Base-by-base conservation (phyloP, 164 flowering plant species). In the Chloranthus sessilifolius region DNA sequence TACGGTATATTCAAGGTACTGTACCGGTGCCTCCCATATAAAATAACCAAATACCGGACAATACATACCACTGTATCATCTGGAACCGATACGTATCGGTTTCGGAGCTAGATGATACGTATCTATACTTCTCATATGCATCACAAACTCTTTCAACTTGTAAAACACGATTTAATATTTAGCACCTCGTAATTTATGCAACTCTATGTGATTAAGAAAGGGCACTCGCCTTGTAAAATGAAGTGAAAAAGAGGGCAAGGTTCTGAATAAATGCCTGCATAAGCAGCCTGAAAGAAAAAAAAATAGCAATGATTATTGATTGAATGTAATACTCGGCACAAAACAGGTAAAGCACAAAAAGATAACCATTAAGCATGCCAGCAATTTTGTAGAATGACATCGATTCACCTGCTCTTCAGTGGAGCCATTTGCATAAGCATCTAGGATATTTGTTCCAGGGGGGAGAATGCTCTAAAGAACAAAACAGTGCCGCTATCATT, bases 181-280 rank as follows among this genome's bases (percentile, higher is more conserved):
- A n/a, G n/a, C n/a, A n/a, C n/a, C n/a, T n/a, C n/a, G n/a, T n/a
- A n/a, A n/a, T n/a, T n/a, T n/a, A n/a, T n/a, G n/a, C n/a, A n/a
- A n/a, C n/a, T n/a, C n/a, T n/a, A n/a, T n/a, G n/a, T n/a, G n/a
- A n/a, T n/a, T n/a, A n/a, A n/a, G n/a, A n/a, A n/a, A n/a, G n/a
- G n/a, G n/a, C n/a, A 40, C 69, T 74, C 68, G 33, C 99, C 99
- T 89, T 88, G 56, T 39, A 92, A 62, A 92, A 88, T 46, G 99
- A 81, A 30, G 99, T 86, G 69, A 92, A 92, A 61, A 92, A 92
- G 37, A 92, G 69, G 2, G 97, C 99, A 63, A 92, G 55, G 43
- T 92, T 92, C 69, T 92, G 99, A 58, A 88, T 86, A 56, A 92
- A 92, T 55, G 92, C 95, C 99, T 92, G 85, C 24, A 70, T 21